These are phyloP conservation scores for Lipomyces chichibuensis DNA, from an alignment of 805 yeast species.

Conservation along the genomic window DNA sequence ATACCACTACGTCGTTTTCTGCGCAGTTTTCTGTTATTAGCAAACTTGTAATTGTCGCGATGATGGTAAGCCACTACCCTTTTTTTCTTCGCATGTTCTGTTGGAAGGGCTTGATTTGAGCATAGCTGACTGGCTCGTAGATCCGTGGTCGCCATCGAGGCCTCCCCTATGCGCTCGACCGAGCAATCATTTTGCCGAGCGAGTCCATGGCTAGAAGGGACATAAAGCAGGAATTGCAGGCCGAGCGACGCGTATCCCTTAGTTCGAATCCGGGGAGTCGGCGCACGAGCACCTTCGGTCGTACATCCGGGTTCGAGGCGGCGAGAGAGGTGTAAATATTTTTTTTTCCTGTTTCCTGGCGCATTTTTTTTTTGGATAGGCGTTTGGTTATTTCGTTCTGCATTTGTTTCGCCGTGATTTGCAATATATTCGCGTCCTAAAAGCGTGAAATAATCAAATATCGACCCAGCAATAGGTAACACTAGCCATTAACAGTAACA, in stretches of 20 bases:
- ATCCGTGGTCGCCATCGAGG: constrained; percentile 97
- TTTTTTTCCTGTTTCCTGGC: neutral
- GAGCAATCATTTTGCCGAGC: constrained; percentile 87
- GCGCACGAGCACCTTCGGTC: constrained; percentile 9
- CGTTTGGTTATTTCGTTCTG: no score
- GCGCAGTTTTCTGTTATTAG: constrained; percentile 72
- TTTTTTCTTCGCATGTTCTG: no score
- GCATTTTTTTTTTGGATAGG: neutral
- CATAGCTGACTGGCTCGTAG: neutral
- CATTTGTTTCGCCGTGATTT: no score
- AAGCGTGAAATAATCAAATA: neutral
- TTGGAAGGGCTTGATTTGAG: neutral
- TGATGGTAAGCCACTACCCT: constrained; percentile 53
- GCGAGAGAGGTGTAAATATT: neutral
- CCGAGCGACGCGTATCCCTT: constrained; percentile 19
- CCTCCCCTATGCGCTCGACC: constrained; percentile 85
- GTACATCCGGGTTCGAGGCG: constrained; percentile 3
- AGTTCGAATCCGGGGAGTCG: constrained; percentile 12
- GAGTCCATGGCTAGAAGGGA: constrained; percentile 61
- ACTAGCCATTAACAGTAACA: no score
- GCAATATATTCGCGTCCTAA: no score
- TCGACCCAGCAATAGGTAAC: neutral
- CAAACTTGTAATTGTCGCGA: constrained; percentile 80
- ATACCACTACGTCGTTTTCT: constrained; percentile 66
- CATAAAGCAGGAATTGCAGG: constrained; percentile 35